Percentiles rank a stretch among this genome's conserved stretches.
Conservation (phyloP, 2,329 filamentous ascomycete species). For the Cercospora sp. region DNA sequence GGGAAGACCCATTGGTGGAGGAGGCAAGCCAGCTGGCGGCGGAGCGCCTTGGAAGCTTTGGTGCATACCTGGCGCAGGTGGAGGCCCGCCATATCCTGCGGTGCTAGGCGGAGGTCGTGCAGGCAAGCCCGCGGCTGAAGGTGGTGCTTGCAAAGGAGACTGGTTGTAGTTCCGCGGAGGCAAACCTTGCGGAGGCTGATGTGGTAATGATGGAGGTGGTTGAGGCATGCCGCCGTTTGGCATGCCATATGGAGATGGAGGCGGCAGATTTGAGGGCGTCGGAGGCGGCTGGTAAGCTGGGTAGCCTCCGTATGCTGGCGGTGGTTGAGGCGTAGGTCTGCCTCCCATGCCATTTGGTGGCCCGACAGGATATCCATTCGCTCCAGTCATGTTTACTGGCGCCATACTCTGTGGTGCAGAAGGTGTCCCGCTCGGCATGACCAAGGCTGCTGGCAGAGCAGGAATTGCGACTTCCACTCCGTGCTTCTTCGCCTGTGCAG, state of each 20-base stretch:
- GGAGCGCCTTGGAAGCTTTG: constrained; percentile 40
- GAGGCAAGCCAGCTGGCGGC: constrained; percentile 46
- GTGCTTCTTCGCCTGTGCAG: constrained; percentile 88
- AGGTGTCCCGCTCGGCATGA: constrained; percentile 48
- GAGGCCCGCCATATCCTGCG: constrained; percentile 66
- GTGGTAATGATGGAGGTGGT: constrained; percentile 17
- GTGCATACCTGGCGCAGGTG: constrained; percentile 48
- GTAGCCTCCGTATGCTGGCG: constrained; percentile 25
- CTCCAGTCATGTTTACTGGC: constrained; percentile 7
- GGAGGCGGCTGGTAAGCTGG: constrained; percentile 22
- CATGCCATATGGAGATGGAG: constrained; percentile 22
- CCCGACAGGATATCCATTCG: constrained; percentile 30
- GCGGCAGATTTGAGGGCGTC: constrained; percentile 20
- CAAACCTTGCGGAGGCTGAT: constrained; percentile 16
- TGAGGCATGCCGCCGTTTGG: constrained; percentile 16
- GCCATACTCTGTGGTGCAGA: constrained; percentile 47
- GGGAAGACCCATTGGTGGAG: constrained; percentile 35
- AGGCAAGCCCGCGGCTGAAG: constrained; percentile 60
- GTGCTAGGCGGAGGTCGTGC: constrained; percentile 69
- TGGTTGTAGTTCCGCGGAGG: constrained; percentile 32
- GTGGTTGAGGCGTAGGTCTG: constrained; percentile 25
- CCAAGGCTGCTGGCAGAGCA: constrained; percentile 71
- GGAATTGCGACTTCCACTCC: constrained; percentile 83
- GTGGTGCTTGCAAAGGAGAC: constrained; percentile 59
- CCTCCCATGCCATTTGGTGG: constrained; percentile 42